phyloP scores from a whole-genome alignment of 2,329 filamentous ascomycete species.

The Phyllosticta capitalensis region DNA sequence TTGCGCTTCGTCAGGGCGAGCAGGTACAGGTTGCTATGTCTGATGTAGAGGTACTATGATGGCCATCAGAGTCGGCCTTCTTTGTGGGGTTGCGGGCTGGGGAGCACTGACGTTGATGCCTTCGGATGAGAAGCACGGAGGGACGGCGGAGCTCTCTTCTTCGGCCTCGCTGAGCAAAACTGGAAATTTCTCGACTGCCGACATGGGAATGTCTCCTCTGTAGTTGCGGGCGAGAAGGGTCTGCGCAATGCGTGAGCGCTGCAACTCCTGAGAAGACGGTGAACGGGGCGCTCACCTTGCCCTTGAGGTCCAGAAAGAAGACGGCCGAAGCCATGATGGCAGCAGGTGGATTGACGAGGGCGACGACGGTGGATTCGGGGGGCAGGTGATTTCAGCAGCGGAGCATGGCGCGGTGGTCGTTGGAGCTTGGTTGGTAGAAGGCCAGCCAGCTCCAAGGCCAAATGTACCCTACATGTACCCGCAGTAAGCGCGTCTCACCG shows the following conservation, averaged over 20 bases:
- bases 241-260: slow-evolving; percentile 39
- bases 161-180: slow-evolving; percentile 93
- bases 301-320: slow-evolving; percentile 99
- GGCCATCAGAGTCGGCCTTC: background rate
- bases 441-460: slow-evolving; percentile 8
- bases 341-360: background rate
- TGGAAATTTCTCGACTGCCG: slow-evolving; percentile 95
- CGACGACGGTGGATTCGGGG: background rate
- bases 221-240: slow-evolving; percentile 98
- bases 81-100: background rate
- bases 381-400: background rate
- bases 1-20: slow-evolving; percentile 97
- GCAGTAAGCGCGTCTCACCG: background rate
- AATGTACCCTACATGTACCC: slow-evolving; percentile 3
- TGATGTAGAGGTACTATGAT: slow-evolving; percentile 87
- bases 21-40: slow-evolving; percentile 98
- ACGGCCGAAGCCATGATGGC: slow-evolving; percentile 85
- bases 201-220: slow-evolving; percentile 97
- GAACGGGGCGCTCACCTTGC: slow-evolving; percentile 61
- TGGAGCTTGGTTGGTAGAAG: background rate
- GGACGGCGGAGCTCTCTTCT: slow-evolving; percentile 96
- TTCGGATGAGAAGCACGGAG: slow-evolving; percentile 96
- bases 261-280: slow-evolving; percentile 14
- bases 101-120: slow-evolving; percentile 76
- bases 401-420: slow-evolving; percentile 4